A percentile compares a stretch with the other conserved stretches of the same genome.
Evolutionary conservation across 768 basidiomycete species (phyloP).

Genomic region (Hemileccinum impolitum): DNA sequence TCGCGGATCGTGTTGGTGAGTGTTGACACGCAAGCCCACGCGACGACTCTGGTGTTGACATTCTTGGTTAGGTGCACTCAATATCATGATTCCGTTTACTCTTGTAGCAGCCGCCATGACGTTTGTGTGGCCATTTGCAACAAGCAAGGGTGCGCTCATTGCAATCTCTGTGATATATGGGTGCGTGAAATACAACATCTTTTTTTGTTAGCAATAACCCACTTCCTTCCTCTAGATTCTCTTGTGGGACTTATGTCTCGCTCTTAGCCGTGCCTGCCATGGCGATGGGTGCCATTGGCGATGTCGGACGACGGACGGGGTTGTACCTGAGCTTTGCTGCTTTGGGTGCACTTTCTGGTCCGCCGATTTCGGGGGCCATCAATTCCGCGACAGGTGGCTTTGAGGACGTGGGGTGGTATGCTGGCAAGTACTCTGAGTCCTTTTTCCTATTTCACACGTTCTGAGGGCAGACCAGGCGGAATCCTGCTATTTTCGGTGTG

Average conservation of each 20-base stretch:
- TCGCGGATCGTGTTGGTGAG: slow-evolving; percentile 55
- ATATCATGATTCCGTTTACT: slow-evolving; percentile 65
- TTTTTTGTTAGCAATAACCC: neutral
- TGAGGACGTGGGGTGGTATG: slow-evolving; percentile 36
- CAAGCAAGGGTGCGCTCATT: slow-evolving; percentile 42
- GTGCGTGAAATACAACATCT: slow-evolving; percentile 32
- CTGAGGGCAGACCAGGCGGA: slow-evolving; percentile 24
- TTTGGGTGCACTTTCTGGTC: slow-evolving; percentile 61
- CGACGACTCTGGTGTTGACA: neutral
- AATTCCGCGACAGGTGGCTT: slow-evolving; percentile 49
- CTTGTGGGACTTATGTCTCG: slow-evolving; percentile 60
- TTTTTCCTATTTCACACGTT: neutral
- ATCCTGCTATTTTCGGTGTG: slow-evolving; percentile 39
- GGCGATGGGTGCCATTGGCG: slow-evolving; percentile 54
- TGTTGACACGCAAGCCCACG: neutral
- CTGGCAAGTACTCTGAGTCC: slow-evolving; percentile 25
- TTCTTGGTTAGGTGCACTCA: slow-evolving; percentile 50
- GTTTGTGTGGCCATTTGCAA: slow-evolving; percentile 68
- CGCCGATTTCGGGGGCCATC: slow-evolving; percentile 74
- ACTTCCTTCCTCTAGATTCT: slow-evolving; percentile 38
- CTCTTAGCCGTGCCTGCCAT: slow-evolving; percentile 58
- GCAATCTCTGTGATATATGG: slow-evolving; percentile 63
- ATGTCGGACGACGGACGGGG: slow-evolving; percentile 66
- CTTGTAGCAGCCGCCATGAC: slow-evolving; percentile 54
- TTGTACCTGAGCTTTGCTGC: slow-evolving; percentile 61